A percentile compares a stretch with the other conserved stretches of the same genome.
phyloP scores from a whole-genome alignment of 2,329 filamentous ascomycete species.

The Aspergillus japonicus region DNA sequence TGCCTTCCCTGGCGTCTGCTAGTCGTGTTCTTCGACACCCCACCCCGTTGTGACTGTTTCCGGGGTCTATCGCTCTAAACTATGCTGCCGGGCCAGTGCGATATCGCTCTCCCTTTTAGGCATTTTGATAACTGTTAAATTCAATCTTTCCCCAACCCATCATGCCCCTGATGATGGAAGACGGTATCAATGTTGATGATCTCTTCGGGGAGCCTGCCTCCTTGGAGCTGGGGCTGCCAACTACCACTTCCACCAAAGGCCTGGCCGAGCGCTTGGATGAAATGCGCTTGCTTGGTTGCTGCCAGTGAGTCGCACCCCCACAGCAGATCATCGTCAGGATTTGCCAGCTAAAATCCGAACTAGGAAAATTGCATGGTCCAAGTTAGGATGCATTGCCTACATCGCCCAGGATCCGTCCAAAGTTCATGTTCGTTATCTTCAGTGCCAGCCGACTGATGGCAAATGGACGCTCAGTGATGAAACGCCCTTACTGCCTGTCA shows the following conservation, averaged over 20 bases:
- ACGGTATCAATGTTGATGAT: conserved; percentile 65
- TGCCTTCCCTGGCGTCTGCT: neutral
- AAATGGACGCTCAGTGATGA: conserved; percentile 75
- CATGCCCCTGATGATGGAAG: conserved; percentile 58
- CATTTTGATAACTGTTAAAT: neutral
- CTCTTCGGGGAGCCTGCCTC: conserved; percentile 67
- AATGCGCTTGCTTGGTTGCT: conserved; percentile 71
- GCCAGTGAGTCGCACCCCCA: conserved; percentile 62
- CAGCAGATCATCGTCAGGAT: neutral
- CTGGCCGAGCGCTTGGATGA: conserved; percentile 74
- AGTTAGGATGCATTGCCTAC: conserved; percentile 78
- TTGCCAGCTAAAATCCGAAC: conserved; percentile 17
- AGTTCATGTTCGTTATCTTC: conserved; percentile 71
- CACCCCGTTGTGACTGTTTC: neutral
- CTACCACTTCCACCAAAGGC: conserved; percentile 58
- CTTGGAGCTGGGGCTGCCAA: conserved; percentile 57
- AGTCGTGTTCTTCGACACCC: neutral
- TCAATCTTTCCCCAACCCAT: conserved; percentile 6
- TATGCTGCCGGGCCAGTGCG: conserved; percentile 14
- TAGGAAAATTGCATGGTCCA: conserved; percentile 85
- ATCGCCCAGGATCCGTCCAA: conserved; percentile 70
- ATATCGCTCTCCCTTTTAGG: neutral
- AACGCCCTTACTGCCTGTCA: conserved; percentile 62
- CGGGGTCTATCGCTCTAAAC: conserved; percentile 1
- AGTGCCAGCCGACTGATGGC: conserved; percentile 66